Evolutionary conservation across 495 filamentous ascomycete genomes (phyloP).

Genomic region (Neurospora sp.): DNA sequence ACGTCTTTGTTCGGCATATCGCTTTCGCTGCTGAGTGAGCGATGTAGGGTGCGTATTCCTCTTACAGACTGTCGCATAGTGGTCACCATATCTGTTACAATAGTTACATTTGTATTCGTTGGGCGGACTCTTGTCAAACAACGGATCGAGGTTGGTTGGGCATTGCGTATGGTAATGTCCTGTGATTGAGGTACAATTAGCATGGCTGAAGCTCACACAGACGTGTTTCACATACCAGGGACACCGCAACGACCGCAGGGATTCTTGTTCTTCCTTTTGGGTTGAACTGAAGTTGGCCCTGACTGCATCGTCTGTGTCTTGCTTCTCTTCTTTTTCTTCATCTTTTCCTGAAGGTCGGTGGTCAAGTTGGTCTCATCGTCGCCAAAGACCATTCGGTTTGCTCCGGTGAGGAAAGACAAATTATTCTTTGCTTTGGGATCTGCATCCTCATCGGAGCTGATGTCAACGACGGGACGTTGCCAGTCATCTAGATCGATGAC

Average conservation of each 20-base stretch:
- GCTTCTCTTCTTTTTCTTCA: background rate
- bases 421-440: background rate
- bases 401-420: conserved; percentile 11
- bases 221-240: conserved; percentile 17
- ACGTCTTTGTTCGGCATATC: background rate
- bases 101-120: conserved; percentile 24
- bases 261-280: conserved; percentile 1
- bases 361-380: background rate
- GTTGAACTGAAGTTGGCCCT: background rate
- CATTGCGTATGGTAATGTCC: conserved; percentile 31
- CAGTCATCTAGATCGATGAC: background rate
- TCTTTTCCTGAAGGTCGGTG: background rate
- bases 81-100: conserved; percentile 21
- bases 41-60: conserved; percentile 17
- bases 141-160: conserved; percentile 31
- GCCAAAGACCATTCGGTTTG: conserved; percentile 10
- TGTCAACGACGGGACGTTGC: background rate
- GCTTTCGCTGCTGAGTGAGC: conserved; percentile 14
- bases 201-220: background rate
- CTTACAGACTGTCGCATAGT: conserved; percentile 27
- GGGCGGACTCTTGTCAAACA: conserved; percentile 19
- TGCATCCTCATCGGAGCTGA: background rate
- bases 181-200: conserved; percentile 6
- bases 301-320: background rate
- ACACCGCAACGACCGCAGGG: conserved; percentile 27